Percentiles rank a stretch among this genome's conserved stretches.
Evolutionary conservation across 2,329 filamentous ascomycete species (phyloP).

Genomic region (Aspergillus calidoustus): DNA sequence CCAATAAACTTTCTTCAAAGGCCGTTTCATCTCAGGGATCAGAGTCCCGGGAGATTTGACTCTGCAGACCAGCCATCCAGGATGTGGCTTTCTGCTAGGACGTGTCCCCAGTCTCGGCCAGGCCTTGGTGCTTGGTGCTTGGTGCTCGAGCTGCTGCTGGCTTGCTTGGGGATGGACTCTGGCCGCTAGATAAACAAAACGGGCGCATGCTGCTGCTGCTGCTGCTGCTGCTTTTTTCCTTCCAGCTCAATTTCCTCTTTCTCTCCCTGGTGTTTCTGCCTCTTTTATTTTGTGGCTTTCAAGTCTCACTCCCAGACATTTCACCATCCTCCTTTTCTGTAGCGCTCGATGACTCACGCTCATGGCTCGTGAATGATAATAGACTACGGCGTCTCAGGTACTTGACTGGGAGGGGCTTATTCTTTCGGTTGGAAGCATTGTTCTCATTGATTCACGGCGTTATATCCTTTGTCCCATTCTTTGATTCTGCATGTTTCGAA

Average conservation of each 20-base stretch:
- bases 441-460: constrained; percentile 16
- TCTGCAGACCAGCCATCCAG: constrained; percentile 19
- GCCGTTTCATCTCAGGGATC: constrained; percentile 14
- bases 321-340: neutral
- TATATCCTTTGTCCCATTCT: constrained; percentile 10
- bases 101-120: constrained; percentile 8
- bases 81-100: constrained; percentile 3
- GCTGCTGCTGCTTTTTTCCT: constrained; percentile 5
- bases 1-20: constrained; percentile 19
- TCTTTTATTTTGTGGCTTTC: constrained; percentile 5
- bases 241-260: neutral
- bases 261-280: neutral
- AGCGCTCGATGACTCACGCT: neutral
- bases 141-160: constrained; percentile 12
- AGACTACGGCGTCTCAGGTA: neutral
- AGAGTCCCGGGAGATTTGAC: constrained; percentile 21
- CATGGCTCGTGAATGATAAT: constrained; percentile 16
- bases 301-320: neutral
- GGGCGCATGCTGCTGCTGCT: constrained; percentile 8
- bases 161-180: neutral
- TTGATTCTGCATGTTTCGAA: constrained; percentile 5
- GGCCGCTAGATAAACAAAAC: constrained; percentile 7
- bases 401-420: constrained; percentile 6
- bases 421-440: constrained; percentile 14
- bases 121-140: constrained; percentile 2